Evolutionary conservation across 2,329 filamentous ascomycete species (phyloP).

Genomic region (Aureobasidium sp.): DNA sequence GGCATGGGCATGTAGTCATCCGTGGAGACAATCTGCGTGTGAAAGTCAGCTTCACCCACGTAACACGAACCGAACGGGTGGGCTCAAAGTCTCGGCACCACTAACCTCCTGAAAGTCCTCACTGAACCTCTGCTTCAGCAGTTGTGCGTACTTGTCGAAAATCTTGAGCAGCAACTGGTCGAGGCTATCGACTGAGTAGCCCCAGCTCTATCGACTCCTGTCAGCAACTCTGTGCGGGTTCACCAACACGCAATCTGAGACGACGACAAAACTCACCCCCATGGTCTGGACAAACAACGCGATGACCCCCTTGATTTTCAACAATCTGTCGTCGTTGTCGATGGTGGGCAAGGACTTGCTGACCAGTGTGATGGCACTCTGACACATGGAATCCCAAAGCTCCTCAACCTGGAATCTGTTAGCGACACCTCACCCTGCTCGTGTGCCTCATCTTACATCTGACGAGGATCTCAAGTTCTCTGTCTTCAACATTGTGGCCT

Average conservation of each 20-base stretch:
- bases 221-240: slow-evolving; percentile 18
- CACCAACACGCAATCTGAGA: background rate
- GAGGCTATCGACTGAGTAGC: slow-evolving; percentile 73
- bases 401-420: slow-evolving; percentile 67
- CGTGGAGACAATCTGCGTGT: slow-evolving; percentile 59
- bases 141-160: slow-evolving; percentile 88
- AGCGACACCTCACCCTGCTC: slow-evolving; percentile 11
- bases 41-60: background rate
- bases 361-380: slow-evolving; percentile 74
- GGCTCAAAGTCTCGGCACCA: background rate
- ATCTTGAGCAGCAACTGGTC: slow-evolving; percentile 80
- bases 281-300: slow-evolving; percentile 96
- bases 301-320: slow-evolving; percentile 93
- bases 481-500: slow-evolving; percentile 80
- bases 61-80: background rate
- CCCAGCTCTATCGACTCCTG: slow-evolving; percentile 63
- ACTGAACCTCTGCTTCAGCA: slow-evolving; percentile 85
- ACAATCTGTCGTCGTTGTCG: slow-evolving; percentile 77
- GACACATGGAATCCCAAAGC: slow-evolving; percentile 97
- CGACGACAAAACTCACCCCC: slow-evolving; percentile 55
- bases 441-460: slow-evolving; percentile 54
- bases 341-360: slow-evolving; percentile 70
- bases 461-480: slow-evolving; percentile 73
- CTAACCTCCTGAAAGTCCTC: slow-evolving; percentile 86
- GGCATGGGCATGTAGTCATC: slow-evolving; percentile 99